A percentile compares a stretch with the other conserved stretches of the same genome.
These are phyloP conservation scores for Salix caprea DNA, from an alignment of 345 rosid species.

Conservation along the genomic window DNA sequence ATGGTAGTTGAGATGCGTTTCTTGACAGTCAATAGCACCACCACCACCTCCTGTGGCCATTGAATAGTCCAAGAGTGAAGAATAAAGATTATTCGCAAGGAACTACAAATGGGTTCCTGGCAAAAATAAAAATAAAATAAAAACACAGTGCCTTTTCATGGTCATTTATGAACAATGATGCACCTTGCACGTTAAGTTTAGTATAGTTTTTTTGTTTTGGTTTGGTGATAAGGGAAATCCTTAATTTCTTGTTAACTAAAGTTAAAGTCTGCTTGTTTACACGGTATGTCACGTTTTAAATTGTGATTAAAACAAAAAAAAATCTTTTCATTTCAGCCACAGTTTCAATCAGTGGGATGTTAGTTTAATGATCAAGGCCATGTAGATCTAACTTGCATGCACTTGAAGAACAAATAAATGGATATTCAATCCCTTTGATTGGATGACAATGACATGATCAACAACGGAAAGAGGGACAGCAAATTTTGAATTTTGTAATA, in stretches of 20 bases:
- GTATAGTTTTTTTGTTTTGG: too few relatives aligned
- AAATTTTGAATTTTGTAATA: background rate
- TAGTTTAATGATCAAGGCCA: too few relatives aligned
- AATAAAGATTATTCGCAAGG: background rate
- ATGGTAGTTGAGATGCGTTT: background rate
- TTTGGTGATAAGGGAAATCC: too few relatives aligned
- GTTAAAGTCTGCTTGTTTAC: too few relatives aligned
- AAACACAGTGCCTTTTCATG: background rate
- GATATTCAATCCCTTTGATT: background rate
- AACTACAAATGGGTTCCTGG: background rate
- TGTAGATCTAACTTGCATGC: too few relatives aligned
- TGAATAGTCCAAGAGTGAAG: background rate
- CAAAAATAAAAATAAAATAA: background rate
- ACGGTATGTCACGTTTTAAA: too few relatives aligned
- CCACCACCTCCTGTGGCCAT: background rate
- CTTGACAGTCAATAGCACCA: background rate
- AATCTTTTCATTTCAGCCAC: too few relatives aligned
- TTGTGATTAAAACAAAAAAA: too few relatives aligned
- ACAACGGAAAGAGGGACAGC: too few relatives aligned
- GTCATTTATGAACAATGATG: background rate
- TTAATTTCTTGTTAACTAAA: too few relatives aligned
- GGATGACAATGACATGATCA: background rate
- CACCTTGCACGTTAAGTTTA: background rate
- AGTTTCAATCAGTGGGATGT: too few relatives aligned
- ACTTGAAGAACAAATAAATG: background rate